Evolutionary conservation across 352 stramenopile species (phyloP), one percentile per base, ranked within the genome.

Genomic region (Phytophthora chlamydospora): DNA sequence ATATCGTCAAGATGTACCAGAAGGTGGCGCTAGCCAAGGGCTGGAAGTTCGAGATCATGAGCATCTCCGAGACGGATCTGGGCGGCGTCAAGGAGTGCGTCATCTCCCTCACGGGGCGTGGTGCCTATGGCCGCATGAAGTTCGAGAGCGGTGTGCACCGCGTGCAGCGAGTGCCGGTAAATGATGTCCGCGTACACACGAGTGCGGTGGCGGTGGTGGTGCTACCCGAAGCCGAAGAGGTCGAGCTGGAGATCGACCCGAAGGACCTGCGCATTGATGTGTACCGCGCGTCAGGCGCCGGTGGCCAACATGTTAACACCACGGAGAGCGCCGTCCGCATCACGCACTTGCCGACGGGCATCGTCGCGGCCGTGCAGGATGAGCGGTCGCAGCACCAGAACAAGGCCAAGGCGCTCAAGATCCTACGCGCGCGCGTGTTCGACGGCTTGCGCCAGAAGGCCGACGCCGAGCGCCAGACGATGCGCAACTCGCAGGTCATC

Each of bases 271-370:
- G 97, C 61, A 97, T 99, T 57, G 93, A 97, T 44, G 98, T 98
- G n/a, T 99, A 98, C 76, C 84, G 97, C 21, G 96, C 93, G 19
- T 98, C 96, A 52, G 97, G 97, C 40, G 95, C 96, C 38, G 97
- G 97, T 39, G 97, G 96, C 0, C 97, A 99, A 82, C 98, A 99
- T 74, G 97, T 99, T n/a, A 99, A 99, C 85, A 99, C 98, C 56
- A 99, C 96, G 7, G 97, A 99, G 67, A 98, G 93, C 44, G 97
- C 95, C 9, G 96, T 99, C 35, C 94, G 98, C 53, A 87, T 99
- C 53, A 93, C 97, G 14, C 97, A 99, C 68, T 91, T 99, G 60
- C 97, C 97, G 12, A 99, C 97, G 36, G 97, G 96, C 17, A 98
- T 89, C 54, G 73, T 88, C 38, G 82, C 79, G 6, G 77, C 82